Evolutionary conservation across 2,329 filamentous ascomycete genomes (phyloP).

Genomic region (Fusarium concolor): DNA sequence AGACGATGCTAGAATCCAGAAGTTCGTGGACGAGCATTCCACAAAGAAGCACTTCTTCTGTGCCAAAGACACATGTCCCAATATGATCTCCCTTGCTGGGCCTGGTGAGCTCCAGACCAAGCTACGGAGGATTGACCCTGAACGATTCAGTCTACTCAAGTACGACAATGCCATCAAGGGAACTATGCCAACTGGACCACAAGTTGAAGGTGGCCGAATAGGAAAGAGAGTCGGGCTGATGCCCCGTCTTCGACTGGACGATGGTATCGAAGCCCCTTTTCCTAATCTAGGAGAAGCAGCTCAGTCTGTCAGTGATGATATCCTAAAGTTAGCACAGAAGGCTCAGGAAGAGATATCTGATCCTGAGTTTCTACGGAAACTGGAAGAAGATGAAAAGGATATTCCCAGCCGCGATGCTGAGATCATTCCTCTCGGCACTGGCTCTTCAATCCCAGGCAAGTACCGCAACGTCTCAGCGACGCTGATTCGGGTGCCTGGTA

Average conservation of each 20-base stretch:
- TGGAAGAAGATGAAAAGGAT: slow-evolving; percentile 67
- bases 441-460: slow-evolving; percentile 89
- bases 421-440: slow-evolving; percentile 89
- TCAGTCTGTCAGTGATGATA: slow-evolving; percentile 53
- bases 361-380: slow-evolving; percentile 60
- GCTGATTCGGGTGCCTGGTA: slow-evolving; percentile 82
- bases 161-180: slow-evolving; percentile 65
- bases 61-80: slow-evolving; percentile 77
- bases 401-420: slow-evolving; percentile 82
- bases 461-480: slow-evolving; percentile 96
- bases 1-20: slow-evolving; percentile 69
- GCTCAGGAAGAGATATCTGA: slow-evolving; percentile 58
- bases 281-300: slow-evolving; percentile 60
- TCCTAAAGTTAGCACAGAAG: slow-evolving; percentile 64
- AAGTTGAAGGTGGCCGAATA: slow-evolving; percentile 55
- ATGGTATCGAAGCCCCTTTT: slow-evolving; percentile 59
- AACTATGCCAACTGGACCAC: slow-evolving; percentile 38
- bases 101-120: slow-evolving; percentile 74
- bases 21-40: slow-evolving; percentile 74
- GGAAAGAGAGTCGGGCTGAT: slow-evolving; percentile 62
- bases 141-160: slow-evolving; percentile 77
- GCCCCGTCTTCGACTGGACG: slow-evolving; percentile 59
- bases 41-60: slow-evolving; percentile 81
- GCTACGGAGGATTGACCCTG: slow-evolving; percentile 77
- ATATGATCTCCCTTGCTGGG: slow-evolving; percentile 78